Base-by-base conservation (phyloP, 2,329 filamentous ascomycete species). In the Paecilomyces sp. region DNA sequence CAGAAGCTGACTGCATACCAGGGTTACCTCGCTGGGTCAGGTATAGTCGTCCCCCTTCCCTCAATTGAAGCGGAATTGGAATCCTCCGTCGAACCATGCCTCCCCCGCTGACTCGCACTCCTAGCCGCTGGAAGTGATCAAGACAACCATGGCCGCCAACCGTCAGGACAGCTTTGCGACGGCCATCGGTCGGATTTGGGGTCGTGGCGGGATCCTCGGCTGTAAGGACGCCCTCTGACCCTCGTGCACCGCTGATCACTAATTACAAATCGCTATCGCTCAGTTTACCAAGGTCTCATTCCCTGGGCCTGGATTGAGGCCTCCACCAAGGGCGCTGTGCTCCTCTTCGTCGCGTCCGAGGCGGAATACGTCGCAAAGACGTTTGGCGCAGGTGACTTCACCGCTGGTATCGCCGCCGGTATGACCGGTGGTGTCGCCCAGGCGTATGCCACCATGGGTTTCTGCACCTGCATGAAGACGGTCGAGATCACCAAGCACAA, bases 401-500 rank as follows among this genome's bases (percentile, higher is more conserved):
- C 89, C 57, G 86, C 88, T 67, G 94, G 94, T 74, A 97, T 99
- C 80, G 75, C 83, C 33, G 94, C 94, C 72, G 94, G 94, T 78
- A 91, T 99, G 83, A 84, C 87, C 24, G 94, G 94, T 75, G 94
- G 94, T 84, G 87, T 99, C 61, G 94, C 93, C 54, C 94, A 99
- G 82, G 94, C 94, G 62, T 99, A 99, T 77, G 94, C 94, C 66
- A 99, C 94, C 76, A 99, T 99, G 93, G 94, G 94, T 68, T 99
- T 99, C 87, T 99, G 94, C 81, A 99, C 94, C 63, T 99, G 94
- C 86, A 99, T 99, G 94, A 99, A 99, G 88, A 99, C 94, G 65
- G 94, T 97, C 67, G 94, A 99, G 80, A 99, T 99, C 80, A 99
- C 94, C 74, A 95, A 97, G 82, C 89, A 94, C 84, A 97, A 97